Conservation (phyloP, 441 rosid species). For the Geranium incanum region DNA sequence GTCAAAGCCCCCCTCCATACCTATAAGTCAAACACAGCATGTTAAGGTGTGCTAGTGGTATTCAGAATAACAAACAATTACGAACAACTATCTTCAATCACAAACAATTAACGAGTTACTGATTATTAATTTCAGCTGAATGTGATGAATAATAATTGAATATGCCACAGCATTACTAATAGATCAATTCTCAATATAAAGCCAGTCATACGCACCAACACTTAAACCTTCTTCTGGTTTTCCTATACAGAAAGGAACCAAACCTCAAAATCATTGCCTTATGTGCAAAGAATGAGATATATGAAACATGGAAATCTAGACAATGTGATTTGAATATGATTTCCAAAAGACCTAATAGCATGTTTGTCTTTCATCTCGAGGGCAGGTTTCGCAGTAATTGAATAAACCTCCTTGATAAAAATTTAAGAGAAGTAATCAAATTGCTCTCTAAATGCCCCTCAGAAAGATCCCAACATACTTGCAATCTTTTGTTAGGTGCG, state of each 20-base stretch:
- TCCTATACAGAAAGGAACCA: neutral
- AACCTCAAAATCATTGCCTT: neutral
- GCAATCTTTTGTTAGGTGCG: neutral
- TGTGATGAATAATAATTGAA: neutral
- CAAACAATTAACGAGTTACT: neutral
- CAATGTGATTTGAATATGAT: neutral
- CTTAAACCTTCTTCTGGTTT: neutral
- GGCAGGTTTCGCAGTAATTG: neutral
- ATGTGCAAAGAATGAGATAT: neutral
- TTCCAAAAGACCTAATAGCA: neutral
- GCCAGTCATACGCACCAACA: neutral
- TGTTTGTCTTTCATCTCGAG: neutral
- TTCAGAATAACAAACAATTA: conserved; percentile 12
- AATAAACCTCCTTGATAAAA: neutral
- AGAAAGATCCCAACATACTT: neutral
- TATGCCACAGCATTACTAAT: neutral
- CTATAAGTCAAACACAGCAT: conserved; percentile 33
- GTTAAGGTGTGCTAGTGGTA: conserved; percentile 10
- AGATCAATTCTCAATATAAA: neutral
- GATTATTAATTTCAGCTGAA: neutral
- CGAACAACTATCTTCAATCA: neutral
- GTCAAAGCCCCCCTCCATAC: conserved; percentile 89
- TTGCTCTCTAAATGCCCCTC: neutral
- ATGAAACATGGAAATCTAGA: neutral
- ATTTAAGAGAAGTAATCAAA: neutral